Conservation (phyloP, 371 early-diverging fungal genomes). For the Nematocida homosporus region DNA sequence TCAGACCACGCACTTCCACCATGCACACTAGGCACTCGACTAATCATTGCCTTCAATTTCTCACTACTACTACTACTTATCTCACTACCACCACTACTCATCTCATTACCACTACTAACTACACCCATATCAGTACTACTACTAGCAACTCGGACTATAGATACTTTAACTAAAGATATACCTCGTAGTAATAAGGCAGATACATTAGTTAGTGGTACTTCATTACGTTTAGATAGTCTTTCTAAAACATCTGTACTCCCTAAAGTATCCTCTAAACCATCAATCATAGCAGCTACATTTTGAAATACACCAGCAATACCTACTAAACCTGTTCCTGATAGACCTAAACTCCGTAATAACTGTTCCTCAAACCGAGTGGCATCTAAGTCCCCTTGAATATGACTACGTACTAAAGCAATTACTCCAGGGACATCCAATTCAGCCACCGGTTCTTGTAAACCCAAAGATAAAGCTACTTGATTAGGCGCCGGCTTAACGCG, state of each 20-base stretch:
- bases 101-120: too few species aligned
- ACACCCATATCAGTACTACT: too few species aligned
- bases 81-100: too few species aligned
- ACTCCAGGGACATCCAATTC: conserved; percentile 63
- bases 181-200: conserved; percentile 22
- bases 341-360: conserved; percentile 71
- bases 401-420: conserved; percentile 73
- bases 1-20: conserved; percentile 16
- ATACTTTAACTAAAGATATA: conserved; percentile 3
- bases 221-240: conserved; percentile 5
- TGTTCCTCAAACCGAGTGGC: conserved; percentile 80
- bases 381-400: conserved; percentile 77
- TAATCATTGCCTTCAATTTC: not conserved
- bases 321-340: conserved; percentile 41
- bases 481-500: conserved; percentile 72
- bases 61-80: not conserved
- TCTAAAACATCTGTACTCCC: conserved; percentile 40
- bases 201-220: not conserved
- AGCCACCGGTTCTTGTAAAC: conserved; percentile 69
- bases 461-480: conserved; percentile 76
- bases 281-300: conserved; percentile 60
- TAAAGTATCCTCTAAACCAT: conserved; percentile 58
- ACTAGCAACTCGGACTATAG: not conserved
- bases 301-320: conserved; percentile 64
- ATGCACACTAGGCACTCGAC: not conserved